phyloP scores from a whole-genome alignment of 805 yeast species.

The Lipomyces spencermartinsiae region DNA sequence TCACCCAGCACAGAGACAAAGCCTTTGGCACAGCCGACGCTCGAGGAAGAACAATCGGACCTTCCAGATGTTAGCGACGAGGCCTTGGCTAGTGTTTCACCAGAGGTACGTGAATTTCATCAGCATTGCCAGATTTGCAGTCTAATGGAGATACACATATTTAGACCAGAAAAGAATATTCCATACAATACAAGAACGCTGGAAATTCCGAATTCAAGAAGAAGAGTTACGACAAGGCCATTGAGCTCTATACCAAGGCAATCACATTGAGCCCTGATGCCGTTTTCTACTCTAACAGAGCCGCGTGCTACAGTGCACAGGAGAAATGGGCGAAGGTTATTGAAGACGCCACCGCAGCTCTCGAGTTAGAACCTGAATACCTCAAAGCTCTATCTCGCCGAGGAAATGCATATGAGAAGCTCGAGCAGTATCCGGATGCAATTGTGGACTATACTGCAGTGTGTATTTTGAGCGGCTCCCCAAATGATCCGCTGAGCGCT shows the following conservation, averaged over 20 bases:
- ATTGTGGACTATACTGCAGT: slow-evolving; percentile 90
- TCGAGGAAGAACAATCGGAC: slow-evolving; percentile 15
- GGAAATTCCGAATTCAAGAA: slow-evolving; percentile 82
- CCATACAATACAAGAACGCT: slow-evolving; percentile 80
- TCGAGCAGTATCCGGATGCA: slow-evolving; percentile 81
- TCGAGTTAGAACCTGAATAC: slow-evolving; percentile 86
- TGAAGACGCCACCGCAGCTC: slow-evolving; percentile 85
- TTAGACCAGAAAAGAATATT: slow-evolving; percentile 54
- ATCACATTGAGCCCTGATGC: slow-evolving; percentile 74
- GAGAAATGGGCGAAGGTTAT: slow-evolving; percentile 82
- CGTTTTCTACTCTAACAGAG: slow-evolving; percentile 90
- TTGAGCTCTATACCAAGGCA: slow-evolving; percentile 80
- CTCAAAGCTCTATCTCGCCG: slow-evolving; percentile 91
- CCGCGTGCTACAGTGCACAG: slow-evolving; percentile 91
- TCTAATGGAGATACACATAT: neutral
- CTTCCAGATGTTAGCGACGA: slow-evolving; percentile 30
- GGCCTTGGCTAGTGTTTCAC: slow-evolving; percentile 54
- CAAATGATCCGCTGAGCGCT: slow-evolving; percentile 75
- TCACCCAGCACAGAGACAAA: slow-evolving; percentile 7
- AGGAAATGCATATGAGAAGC: slow-evolving; percentile 86
- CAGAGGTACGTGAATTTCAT: slow-evolving; percentile 14
- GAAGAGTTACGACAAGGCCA: slow-evolving; percentile 76
- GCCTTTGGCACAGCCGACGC: slow-evolving; percentile 4
- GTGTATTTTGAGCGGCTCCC: slow-evolving; percentile 82
- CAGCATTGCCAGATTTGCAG: slow-evolving; percentile 3